Evolutionary conservation across 805 yeast genomes (phyloP).

Genomic region (Ogataea corticis): DNA sequence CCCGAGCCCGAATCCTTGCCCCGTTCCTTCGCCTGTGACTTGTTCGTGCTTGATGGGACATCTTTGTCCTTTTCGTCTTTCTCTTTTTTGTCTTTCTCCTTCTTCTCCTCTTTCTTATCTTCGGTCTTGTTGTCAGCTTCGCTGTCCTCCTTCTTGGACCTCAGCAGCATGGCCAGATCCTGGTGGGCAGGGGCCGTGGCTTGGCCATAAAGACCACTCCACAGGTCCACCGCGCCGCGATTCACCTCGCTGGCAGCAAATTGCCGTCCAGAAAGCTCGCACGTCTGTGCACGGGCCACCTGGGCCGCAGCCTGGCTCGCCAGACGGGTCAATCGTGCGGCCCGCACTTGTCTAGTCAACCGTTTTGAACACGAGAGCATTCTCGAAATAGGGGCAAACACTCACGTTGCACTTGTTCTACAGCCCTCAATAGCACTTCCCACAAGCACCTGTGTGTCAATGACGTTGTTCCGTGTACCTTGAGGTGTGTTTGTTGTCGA

Average conservation of each 20-base stretch:
- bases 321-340: slow-evolving; percentile 20
- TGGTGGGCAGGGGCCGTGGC: not conserved
- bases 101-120: slow-evolving; percentile 16
- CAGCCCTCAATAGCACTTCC: not conserved
- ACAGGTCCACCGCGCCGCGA: not conserved
- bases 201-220: not conserved
- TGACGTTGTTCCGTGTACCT: not conserved
- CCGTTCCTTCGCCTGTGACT: slow-evolving; percentile 14
- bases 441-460: not conserved
- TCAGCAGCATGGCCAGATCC: slow-evolving; percentile 5
- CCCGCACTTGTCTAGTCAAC: slow-evolving; percentile 10
- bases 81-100: slow-evolving; percentile 24
- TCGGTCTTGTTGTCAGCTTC: slow-evolving; percentile 1
- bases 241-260: too few species aligned
- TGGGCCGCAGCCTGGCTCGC: slow-evolving; percentile 15
- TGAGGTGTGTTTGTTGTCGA: not conserved
- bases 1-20: slow-evolving; percentile 24
- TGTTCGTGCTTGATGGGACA: slow-evolving; percentile 22
- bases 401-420: not conserved
- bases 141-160: slow-evolving; percentile 1
- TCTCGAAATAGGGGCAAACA: not conserved
- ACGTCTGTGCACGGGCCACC: not conserved
- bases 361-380: slow-evolving; percentile 24
- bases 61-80: slow-evolving; percentile 30
- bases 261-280: not conserved